Conservation (phyloP, 257 asterid species). For the Fraxinus anomala region DNA sequence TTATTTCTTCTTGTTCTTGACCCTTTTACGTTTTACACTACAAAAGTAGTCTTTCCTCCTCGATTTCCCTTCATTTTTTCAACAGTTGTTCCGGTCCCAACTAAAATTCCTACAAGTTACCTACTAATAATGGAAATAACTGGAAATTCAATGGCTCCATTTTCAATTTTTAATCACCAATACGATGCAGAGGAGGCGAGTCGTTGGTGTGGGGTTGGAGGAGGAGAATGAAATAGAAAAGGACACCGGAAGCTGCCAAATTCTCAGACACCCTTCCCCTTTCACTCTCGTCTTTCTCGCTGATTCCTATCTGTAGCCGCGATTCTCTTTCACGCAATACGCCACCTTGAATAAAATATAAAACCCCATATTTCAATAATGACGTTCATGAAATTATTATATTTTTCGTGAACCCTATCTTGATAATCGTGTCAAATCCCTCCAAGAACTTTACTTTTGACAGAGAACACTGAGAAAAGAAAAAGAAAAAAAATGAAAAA, state of each 20-base stretch:
- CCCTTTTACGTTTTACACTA: too few relatives aligned
- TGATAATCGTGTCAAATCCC: not conserved
- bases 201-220: not conserved
- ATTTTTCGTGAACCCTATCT: conserved; percentile 13
- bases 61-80: not conserved
- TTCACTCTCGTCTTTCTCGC: conserved; percentile 18
- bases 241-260: conserved; percentile 49
- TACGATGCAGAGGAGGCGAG: not conserved
- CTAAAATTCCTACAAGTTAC: not conserved
- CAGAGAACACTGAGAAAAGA: not conserved
- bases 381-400: conserved; percentile 8
- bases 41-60: not conserved
- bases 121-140: not conserved
- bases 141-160: not conserved
- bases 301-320: conserved; percentile 18
- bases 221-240: conserved; percentile 30
- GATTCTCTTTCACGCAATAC: conserved; percentile 11
- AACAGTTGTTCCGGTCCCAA: not conserved
- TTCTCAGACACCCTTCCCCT: conserved; percentile 27
- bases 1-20: too few relatives aligned
- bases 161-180: not conserved
- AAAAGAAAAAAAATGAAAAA: conserved; percentile 26
- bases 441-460: conserved; percentile 14
- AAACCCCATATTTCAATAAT: conserved; percentile 3
- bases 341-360: conserved; percentile 22